Percentiles rank a stretch among this genome's conserved stretches.
Evolutionary conservation across 2,329 filamentous ascomycete genomes (phyloP).

Genomic region (Graphilbum sp.): DNA sequence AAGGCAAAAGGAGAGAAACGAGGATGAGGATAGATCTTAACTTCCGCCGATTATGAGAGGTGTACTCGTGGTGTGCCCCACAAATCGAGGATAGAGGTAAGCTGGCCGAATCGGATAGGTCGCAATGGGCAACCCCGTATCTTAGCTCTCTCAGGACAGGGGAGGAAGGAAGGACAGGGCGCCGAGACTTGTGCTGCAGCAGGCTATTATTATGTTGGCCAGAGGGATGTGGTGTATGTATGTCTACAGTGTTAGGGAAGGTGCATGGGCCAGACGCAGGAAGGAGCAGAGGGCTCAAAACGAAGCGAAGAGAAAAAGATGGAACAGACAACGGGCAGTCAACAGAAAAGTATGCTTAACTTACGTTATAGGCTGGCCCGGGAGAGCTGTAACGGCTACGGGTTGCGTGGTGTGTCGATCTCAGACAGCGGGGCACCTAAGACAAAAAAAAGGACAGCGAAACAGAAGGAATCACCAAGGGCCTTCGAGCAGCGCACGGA

Average conservation of each 20-base stretch:
- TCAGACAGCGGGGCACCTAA: constrained; percentile 1
- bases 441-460: not conserved
- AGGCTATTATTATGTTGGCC: too few relatives aligned
- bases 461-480: not conserved
- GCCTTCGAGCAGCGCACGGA: not conserved
- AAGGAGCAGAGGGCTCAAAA: too few relatives aligned
- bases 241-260: too few relatives aligned
- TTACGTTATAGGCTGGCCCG: too few relatives aligned
- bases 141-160: not conserved
- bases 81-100: constrained; percentile 1
- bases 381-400: too few relatives aligned
- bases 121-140: not conserved
- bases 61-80: too few relatives aligned
- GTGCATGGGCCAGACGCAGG: not conserved
- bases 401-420: not conserved
- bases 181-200: too few relatives aligned
- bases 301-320: too few relatives aligned
- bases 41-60: too few relatives aligned
- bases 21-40: not conserved
- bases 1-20: not conserved
- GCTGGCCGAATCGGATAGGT: not conserved
- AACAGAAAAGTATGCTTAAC: too few relatives aligned
- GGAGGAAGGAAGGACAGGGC: not conserved
- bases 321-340: too few relatives aligned
- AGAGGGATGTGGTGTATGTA: too few relatives aligned